Percentiles rank a stretch among this genome's conserved stretches.
Conservation (phyloP, 441 rosid genomes). For the Omphalea diandra region DNA sequence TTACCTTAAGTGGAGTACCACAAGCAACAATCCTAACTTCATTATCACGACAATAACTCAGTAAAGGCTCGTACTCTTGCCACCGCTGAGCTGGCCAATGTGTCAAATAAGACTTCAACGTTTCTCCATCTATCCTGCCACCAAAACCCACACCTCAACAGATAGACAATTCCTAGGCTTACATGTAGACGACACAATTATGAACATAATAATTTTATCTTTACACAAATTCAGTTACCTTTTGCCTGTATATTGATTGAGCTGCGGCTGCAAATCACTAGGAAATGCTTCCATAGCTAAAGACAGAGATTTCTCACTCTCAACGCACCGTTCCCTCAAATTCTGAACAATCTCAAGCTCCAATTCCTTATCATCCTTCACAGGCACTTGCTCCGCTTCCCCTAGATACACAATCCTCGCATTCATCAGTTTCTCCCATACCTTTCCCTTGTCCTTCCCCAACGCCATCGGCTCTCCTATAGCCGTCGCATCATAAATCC, state of each 20-base stretch:
- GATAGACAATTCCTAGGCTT: no score
- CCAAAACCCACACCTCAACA: slow-evolving; percentile 23
- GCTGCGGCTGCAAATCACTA: slow-evolving; percentile 65
- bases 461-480: slow-evolving; percentile 88
- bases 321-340: slow-evolving; percentile 54
- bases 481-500: slow-evolving; percentile 82
- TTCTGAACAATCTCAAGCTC: slow-evolving; percentile 74
- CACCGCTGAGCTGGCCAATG: slow-evolving; percentile 79
- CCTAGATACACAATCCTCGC: slow-evolving; percentile 83
- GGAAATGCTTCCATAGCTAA: slow-evolving; percentile 82
- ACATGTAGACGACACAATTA: background rate
- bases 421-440: slow-evolving; percentile 82
- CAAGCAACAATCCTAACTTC: slow-evolving; percentile 73
- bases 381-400: slow-evolving; percentile 91
- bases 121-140: slow-evolving; percentile 81
- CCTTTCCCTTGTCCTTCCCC: slow-evolving; percentile 77
- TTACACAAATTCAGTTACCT: slow-evolving; percentile 49
- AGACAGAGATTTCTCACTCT: slow-evolving; percentile 52
- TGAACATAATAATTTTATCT: background rate
- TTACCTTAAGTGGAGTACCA: slow-evolving; percentile 88
- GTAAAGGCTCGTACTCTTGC: slow-evolving; percentile 82
- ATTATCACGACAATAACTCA: slow-evolving; percentile 78
- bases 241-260: slow-evolving; percentile 57
- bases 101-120: slow-evolving; percentile 53
- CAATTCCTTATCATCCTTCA: slow-evolving; percentile 67